Conservation (phyloP, 352 stramenopile species). For the Thalassiosira oceanica region DNA sequence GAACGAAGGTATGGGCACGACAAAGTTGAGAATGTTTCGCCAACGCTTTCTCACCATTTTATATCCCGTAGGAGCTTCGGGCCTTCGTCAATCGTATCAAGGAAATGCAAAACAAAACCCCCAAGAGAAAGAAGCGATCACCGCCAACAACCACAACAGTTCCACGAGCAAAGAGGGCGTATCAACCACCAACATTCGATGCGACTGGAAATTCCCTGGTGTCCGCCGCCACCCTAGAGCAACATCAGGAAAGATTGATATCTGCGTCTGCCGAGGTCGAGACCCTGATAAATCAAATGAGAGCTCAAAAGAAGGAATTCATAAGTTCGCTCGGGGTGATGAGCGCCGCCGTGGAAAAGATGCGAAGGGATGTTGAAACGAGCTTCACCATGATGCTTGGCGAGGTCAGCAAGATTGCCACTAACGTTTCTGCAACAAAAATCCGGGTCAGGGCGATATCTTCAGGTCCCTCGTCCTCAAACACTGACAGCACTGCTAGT, state of each 20-base stretch:
- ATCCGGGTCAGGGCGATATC: constrained; percentile 4
- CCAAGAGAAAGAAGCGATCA: constrained; percentile 8
- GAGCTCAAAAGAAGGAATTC: constrained; percentile 10
- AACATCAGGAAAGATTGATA: too few species aligned
- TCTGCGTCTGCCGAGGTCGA: constrained; percentile 8
- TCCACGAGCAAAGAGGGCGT: not conserved
- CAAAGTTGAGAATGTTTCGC: too few species aligned
- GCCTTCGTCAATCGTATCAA: constrained; percentile 12
- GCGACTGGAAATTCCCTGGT: too few species aligned
- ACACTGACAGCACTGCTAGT: not conserved
- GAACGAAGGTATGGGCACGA: too few species aligned
- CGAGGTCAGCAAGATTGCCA: not conserved
- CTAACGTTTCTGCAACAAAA: not conserved
- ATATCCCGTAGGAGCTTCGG: constrained; percentile 3
- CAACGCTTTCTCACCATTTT: too few species aligned
- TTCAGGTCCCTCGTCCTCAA: not conserved
- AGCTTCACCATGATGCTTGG: not conserved
- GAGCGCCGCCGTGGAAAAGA: constrained; percentile 7
- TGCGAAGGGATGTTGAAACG: not conserved
- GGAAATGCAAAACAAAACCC: not conserved
- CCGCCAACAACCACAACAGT: not conserved
- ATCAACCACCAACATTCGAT: too few species aligned
- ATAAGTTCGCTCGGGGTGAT: constrained; percentile 1
- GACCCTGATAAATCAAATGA: constrained; percentile 8
- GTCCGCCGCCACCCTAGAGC: too few species aligned